Percentiles rank a stretch among this genome's conserved stretches.
Conservation (phyloP, 345 rosid species). For the Pugionium dolabratum region DNA sequence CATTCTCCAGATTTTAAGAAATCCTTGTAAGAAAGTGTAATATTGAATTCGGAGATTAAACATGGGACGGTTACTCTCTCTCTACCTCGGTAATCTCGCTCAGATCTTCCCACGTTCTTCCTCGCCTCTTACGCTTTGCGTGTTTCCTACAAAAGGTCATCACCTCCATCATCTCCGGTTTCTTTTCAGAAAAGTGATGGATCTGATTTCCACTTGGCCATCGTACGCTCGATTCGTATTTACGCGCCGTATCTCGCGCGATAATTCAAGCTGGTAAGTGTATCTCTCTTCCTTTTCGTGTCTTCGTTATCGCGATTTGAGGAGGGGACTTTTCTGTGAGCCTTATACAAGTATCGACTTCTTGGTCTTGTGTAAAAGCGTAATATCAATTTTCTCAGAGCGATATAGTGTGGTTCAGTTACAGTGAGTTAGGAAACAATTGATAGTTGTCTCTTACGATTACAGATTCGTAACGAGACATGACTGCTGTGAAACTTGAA, state of each 20-base stretch:
- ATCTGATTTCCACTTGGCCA: constrained; percentile 23
- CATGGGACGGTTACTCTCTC: constrained; percentile 40
- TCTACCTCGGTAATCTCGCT: constrained; percentile 38
- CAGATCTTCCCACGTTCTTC: constrained; percentile 37
- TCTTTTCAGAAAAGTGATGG: constrained; percentile 24
- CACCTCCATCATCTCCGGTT: constrained; percentile 35
- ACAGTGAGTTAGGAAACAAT: no score
- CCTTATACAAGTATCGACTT: constrained; percentile 23
- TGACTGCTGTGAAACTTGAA: constrained; percentile 57
- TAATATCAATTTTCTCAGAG: background rate
- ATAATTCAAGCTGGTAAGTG: constrained; percentile 18
- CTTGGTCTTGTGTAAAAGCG: background rate
- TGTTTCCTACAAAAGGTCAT: constrained; percentile 45
- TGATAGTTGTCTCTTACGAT: background rate
- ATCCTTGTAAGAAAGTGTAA: constrained; percentile 14
- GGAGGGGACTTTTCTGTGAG: background rate
- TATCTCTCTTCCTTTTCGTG: constrained; percentile 1
- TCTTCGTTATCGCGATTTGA: background rate
- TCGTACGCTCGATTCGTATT: constrained; percentile 10
- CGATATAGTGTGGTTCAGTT: background rate
- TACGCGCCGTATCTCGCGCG: constrained; percentile 18
- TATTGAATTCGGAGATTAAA: constrained; percentile 27
- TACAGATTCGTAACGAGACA: constrained; percentile 36
- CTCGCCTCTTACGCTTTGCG: constrained; percentile 52
- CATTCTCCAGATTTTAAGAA: constrained; percentile 18